Base-by-base conservation (phyloP, 345 rosid genomes). In the sweet orange (Citrus sinensis) region DNA sequence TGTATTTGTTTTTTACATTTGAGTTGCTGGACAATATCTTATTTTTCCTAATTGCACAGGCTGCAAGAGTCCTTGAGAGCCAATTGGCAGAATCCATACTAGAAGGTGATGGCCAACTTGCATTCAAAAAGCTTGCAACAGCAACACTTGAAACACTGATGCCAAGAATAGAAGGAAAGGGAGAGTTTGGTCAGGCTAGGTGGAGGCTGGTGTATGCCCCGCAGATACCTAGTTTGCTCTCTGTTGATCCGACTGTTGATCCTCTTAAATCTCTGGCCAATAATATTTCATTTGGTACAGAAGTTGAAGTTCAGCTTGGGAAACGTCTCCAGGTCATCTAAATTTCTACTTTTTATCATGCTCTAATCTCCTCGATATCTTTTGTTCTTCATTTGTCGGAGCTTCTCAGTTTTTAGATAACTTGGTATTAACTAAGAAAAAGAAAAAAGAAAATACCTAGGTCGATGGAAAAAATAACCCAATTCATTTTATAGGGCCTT, bases 131-230 rank as follows among this genome's bases (percentile, higher is more conserved):
- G 89, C 99, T 96, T 46, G 99, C 99, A 63, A 93, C 98, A 6
- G 97, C 97, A 73, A 96, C 99, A 63, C 92, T 96, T 25, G 98
- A 91, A 82, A 86, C 91, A 14, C 86, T 96, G 76, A 96, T 94
- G 98, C 99, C 98, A 51, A 90, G 93, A 82, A 93, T 96, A 80
- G 97, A 96, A 89, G 98, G 97, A n/a, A 93, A 93, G 86, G 96
- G 98, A 66, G 96, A 91, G 85, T 86, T 93, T 83, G 98, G 97
- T 64, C 98, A 92, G 59, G 99, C 98, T 65, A 88, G 99, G 81
- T 96, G 99, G 99, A 96, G 98, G 85, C 86, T 96, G 67, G 98
- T 93, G 62, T 96, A 96, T 82, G 97, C 99, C n/a, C 99, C 99
- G 5, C 98, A 93, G 85, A 95, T 96, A 86, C 97, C 99, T 59